Conservation (phyloP, 164 flowering plant species). For the Cinnamomum chago region DNA sequence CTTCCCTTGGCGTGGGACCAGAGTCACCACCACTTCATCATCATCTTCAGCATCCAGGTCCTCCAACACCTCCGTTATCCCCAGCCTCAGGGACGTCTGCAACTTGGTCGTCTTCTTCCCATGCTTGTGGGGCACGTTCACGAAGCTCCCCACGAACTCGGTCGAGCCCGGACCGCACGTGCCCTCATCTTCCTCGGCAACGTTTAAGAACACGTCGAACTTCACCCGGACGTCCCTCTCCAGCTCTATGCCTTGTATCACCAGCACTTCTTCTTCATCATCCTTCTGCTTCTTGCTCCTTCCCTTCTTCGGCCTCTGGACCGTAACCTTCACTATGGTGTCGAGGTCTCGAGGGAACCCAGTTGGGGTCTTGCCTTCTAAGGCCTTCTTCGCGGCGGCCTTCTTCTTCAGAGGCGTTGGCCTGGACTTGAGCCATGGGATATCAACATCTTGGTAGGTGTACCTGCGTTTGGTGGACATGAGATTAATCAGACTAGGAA, state of each 20-base stretch:
- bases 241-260: slow-evolving; percentile 19
- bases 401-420: slow-evolving; percentile 7
- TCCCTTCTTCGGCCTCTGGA: slow-evolving; percentile 46
- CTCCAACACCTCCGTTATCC: slow-evolving; percentile 26
- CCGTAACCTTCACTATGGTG: slow-evolving; percentile 22
- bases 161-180: slow-evolving; percentile 23
- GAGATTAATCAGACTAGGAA: too few relatives aligned
- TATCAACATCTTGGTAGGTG: slow-evolving; percentile 41
- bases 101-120: slow-evolving; percentile 9
- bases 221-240: slow-evolving; percentile 38
- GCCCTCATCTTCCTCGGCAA: slow-evolving; percentile 47
- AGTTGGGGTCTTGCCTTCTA: not conserved
- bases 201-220: slow-evolving; percentile 56
- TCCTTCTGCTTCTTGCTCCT: slow-evolving; percentile 50
- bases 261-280: slow-evolving; percentile 29
- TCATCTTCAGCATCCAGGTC: slow-evolving; percentile 52
- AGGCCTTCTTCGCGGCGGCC: slow-evolving; percentile 25
- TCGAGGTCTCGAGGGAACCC: slow-evolving; percentile 37
- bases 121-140: slow-evolving; percentile 37
- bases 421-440: slow-evolving; percentile 40
- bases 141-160: slow-evolving; percentile 60
- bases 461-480: slow-evolving; percentile 26
- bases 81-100: slow-evolving; percentile 19
- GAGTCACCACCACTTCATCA: slow-evolving; percentile 10
- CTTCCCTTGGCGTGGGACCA: slow-evolving; percentile 9